Evolutionary conservation across 352 stramenopile species (phyloP), one percentile per base, ranked within the genome.

Genomic region (Paralagenidium karlingii): DNA sequence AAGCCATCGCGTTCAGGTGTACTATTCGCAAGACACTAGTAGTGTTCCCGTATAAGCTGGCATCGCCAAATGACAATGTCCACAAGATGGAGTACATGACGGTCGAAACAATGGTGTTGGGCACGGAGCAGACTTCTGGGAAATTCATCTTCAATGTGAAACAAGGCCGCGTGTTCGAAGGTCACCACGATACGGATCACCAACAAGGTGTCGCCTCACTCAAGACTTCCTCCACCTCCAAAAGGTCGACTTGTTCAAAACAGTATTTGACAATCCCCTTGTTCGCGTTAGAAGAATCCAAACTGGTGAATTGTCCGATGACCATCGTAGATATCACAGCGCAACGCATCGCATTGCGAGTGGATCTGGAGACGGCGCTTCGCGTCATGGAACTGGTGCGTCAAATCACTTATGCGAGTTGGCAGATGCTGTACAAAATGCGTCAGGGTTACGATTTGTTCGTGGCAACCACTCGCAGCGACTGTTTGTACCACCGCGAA

Each of bases 391-490:
- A 85, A 18, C 49, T 86, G 12, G 55, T 86, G 16, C 55, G 74
- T 36, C 46, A 55, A 39, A 75, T 87, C 20, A 86, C 74, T 0
- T 79, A 66, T 40, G 67, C 76, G 2, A 47, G 53, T 3, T 90
- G 76, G 69, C 64, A 87, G 33, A 85, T 90, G 76, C 64, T 90
- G 8, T 90, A 82, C 53, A 49, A 51, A 2, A 57, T 71, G 40
- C 70, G 73, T 25, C 63, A 60, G 32, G 36, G 61, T 8, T 87
- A 86, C 38, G 73, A 60, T 10, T 29, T 46, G 18, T 34, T 68
- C 33, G 82, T 70, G 24, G 81, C 74, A 3, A 24, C 55, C 3
- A 15, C 28, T 7, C 46, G 60, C 27, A 86, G 73, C 38, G 52
- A 62, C 15, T n/a, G n/a, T n/a, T 87, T 79, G 47, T 85, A 85